Evolutionary conservation across 768 basidiomycete species (phyloP), one percentile per base, ranked within the genome.

Genomic region (Mycena vulgaris): DNA sequence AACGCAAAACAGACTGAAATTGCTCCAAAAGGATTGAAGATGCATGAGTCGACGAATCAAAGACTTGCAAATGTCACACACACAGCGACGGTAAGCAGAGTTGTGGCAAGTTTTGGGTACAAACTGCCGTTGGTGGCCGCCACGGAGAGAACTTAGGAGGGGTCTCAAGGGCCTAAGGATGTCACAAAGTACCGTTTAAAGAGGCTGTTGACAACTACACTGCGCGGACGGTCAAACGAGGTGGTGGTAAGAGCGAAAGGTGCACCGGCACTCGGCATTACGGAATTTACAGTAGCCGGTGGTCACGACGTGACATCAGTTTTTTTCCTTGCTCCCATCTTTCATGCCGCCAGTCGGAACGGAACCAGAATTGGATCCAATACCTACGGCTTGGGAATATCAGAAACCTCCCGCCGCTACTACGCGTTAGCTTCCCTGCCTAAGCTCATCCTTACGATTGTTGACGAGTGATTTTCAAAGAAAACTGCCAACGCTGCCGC

Each of bases 331-430:
- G 57, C 57, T 58, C 57, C 57, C 57, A 58, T 58, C 57, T 42
- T 45, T 45, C 57, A 58, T 58, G 57, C 19, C 27, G 27, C 57
- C 57, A 58, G 57, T 45, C 57, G 57, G 57, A 58, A 58, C 57
- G 57, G 57, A 58, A 58, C 57, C 39, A 42, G 57, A 58, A 58
- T 58, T 58, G 57, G 57, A 58, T 58, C 57, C 56, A 58, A 58
- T 45, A 58, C n/a, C 57, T 58, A 16, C 57, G 57, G 57, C 57
- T 58, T 45, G 40, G 57, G 30, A 58, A 58, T 58, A 58, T 58
- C 57, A 58, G 30, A 27, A 58, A 58, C 57, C 57, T 58, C 57
- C 40, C 57, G 57, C 57, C 57, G 57, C 40, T 58, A 58, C 30
- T 58, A 57, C 56, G 56, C 37, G 56, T 57, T 57, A n/a, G n/a